Base-by-base conservation (phyloP, 352 stramenopile genomes). In the Pythium aquatile region DNA sequence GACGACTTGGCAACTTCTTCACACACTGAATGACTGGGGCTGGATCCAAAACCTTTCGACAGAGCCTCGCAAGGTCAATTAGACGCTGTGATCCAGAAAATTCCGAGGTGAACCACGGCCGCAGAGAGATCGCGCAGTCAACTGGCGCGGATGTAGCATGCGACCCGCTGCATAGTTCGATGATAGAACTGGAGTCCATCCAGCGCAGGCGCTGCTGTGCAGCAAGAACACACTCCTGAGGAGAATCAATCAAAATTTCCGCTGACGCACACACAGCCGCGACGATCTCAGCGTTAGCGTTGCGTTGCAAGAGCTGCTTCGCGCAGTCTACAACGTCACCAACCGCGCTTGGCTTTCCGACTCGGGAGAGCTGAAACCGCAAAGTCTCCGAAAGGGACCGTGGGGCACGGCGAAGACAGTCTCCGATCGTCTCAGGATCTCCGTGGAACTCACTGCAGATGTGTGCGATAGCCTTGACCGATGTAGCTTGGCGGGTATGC, bases 191-290 rank as follows among this genome's bases (percentile, higher is more conserved):
- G 30, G 61, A 51, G 29, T 79, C 64, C 72, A 91, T 86, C 79
- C 79, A 88, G 0, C 72, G 61, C 0, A 88, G 76, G 32, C 76
- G 72, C 11, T 75, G 73, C 17, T 74, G 67, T 0, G 77, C 76
- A 52, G 75, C 70, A 9, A 86, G 42, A 20, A 83, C 76, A 30
- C 79, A 91, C 7, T 29, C 49, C 32, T 85, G 70, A 0, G 79
- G 76, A 55, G 65, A 13, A 56, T 61, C 1, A 4, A 5, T 11
- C 2, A 11, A 28, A 2, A 47, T 51, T 16, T 42, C 33, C 1
- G 59, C 62, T 17, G 29, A 58, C 13, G 70, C 70, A 52, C 83
- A 91, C 9, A 80, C 57, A 24, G 66, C 60, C 5, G 65, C 63
- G 20, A 82, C 68, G 16, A 63, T 55, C 11, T 58, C 55, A 7